Evolutionary conservation across 2,329 filamentous ascomycete species (phyloP).

Genomic region (Claviceps monticola): DNA sequence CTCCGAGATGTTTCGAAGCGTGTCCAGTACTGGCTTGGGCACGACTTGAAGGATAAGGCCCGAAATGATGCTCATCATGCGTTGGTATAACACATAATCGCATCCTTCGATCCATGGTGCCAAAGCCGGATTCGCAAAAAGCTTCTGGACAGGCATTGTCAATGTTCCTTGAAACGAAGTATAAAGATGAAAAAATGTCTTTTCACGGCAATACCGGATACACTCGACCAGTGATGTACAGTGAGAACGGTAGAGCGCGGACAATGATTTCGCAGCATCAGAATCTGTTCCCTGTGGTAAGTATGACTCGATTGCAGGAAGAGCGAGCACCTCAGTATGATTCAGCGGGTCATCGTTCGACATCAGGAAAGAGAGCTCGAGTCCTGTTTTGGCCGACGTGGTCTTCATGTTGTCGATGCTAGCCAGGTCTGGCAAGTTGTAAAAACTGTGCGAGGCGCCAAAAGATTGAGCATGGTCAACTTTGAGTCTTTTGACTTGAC

Average conservation of each 20-base stretch:
- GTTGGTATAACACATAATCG: slow-evolving; percentile 91
- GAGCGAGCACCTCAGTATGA: slow-evolving; percentile 55
- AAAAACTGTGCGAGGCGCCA: slow-evolving; percentile 32
- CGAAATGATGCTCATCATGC: slow-evolving; percentile 86
- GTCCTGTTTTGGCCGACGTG: slow-evolving; percentile 41
- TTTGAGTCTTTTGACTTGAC: slow-evolving; percentile 8
- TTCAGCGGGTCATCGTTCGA: slow-evolving; percentile 34
- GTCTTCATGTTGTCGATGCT: slow-evolving; percentile 45
- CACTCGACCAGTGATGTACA: slow-evolving; percentile 92
- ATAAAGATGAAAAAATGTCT: slow-evolving; percentile 90
- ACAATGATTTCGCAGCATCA: slow-evolving; percentile 74
- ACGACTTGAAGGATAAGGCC: slow-evolving; percentile 84
- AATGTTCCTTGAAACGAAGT: slow-evolving; percentile 92
- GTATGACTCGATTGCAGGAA: slow-evolving; percentile 80
- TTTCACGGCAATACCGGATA: slow-evolving; percentile 91
- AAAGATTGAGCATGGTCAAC: slow-evolving; percentile 6
- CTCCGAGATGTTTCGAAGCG: slow-evolving; percentile 75
- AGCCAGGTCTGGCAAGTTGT: slow-evolving; percentile 42
- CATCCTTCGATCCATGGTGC: slow-evolving; percentile 92
- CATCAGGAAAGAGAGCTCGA: slow-evolving; percentile 47
- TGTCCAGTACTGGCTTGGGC: slow-evolving; percentile 74
- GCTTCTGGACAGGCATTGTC: slow-evolving; percentile 89
- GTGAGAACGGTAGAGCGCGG: slow-evolving; percentile 82
- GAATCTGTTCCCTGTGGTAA: slow-evolving; percentile 69
- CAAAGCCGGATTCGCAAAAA: slow-evolving; percentile 68